These are phyloP conservation scores for Conidiobolus incongruus DNA, from an alignment of 371 early-diverging fungal species.

Conservation along the genomic window DNA sequence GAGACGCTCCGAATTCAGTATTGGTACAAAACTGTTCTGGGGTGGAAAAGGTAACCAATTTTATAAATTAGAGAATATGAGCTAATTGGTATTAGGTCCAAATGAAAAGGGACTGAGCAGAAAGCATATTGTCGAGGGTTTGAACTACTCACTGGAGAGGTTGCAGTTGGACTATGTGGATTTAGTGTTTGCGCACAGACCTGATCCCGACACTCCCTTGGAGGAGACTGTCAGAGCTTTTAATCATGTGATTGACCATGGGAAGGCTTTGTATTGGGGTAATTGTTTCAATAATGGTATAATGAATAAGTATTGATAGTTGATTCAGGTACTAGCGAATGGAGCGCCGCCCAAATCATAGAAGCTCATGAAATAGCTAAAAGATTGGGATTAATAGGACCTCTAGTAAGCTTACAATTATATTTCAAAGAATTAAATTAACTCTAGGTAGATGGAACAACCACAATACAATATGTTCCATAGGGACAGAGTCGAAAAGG, in stretches of 20 bases:
- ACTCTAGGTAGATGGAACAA: slow-evolving; percentile 24
- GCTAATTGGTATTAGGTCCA: slow-evolving; percentile 14
- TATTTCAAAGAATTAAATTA: not conserved
- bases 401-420: slow-evolving; percentile 16
- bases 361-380: slow-evolving; percentile 55
- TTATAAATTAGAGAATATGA: not conserved
- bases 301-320: not conserved
- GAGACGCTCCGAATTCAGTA: slow-evolving; percentile 45
- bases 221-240: slow-evolving; percentile 74
- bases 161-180: slow-evolving; percentile 61
- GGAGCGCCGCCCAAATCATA: slow-evolving; percentile 54
- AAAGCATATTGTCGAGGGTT: slow-evolving; percentile 71
- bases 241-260: slow-evolving; percentile 60
- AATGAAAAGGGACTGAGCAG: slow-evolving; percentile 66
- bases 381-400: slow-evolving; percentile 36
- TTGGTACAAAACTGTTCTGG: slow-evolving; percentile 72
- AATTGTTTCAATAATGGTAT: not conserved
- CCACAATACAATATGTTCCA: slow-evolving; percentile 75
- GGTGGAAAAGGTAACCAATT: slow-evolving; percentile 33
- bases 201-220: slow-evolving; percentile 44
- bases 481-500: slow-evolving; percentile 54
- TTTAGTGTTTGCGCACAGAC: slow-evolving; percentile 62
- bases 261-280: slow-evolving; percentile 70
- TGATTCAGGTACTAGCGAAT: slow-evolving; percentile 35
- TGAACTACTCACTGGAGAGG: slow-evolving; percentile 44